Evolutionary conservation across 768 basidiomycete species (phyloP), one percentile per base, ranked within the genome.

Genomic region (Amanita rimosa): DNA sequence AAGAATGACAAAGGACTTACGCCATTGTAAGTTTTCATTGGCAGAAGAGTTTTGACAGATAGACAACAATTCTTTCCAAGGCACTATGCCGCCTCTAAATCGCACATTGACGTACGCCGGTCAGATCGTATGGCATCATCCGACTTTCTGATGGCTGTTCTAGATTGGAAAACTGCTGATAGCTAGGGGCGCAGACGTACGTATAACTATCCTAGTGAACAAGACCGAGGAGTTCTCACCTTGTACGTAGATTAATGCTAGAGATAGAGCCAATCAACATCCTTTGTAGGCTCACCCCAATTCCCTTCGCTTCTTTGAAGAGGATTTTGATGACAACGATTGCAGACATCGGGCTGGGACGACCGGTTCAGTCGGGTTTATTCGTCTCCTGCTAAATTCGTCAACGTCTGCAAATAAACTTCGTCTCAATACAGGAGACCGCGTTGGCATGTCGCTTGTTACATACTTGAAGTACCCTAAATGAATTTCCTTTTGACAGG

Each of bases 21-120:
- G 2, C 77, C 92, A 33, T 62, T 96, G 91, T 93, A 63, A 62
- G 85, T 65, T 52, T 48, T 49, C 40, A 31, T 41, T 44, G 35
- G 40, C 46, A 26, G 41, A 48, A 50, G 43, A 40, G 19, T 31
- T 61, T 42, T 37, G 51, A 46, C 44, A 34, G 53, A 54, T 54
- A 53, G 48, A 52, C 42, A 58, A 46, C 47, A 38, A 58, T 38
- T 34, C 49, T 55, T 34, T 33, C 53, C 52, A 53, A 95, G 91
- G 57, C 90, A 94, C 65, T 95, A 95, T 59, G 90, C 91, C 24
- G 92, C 91, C 39, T 95, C 91, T 26, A 94, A 93, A 63, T 84
- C 90, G 49, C 85, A 81, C 38, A 76, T 91, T 53, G 85, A 90
- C 59, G 90, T 87, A 61, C 58, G 67, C 57, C 64, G 56, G 55